phyloP scores from a whole-genome alignment of 1,139 yeast species.

The Candida buenavistaensis region DNA sequence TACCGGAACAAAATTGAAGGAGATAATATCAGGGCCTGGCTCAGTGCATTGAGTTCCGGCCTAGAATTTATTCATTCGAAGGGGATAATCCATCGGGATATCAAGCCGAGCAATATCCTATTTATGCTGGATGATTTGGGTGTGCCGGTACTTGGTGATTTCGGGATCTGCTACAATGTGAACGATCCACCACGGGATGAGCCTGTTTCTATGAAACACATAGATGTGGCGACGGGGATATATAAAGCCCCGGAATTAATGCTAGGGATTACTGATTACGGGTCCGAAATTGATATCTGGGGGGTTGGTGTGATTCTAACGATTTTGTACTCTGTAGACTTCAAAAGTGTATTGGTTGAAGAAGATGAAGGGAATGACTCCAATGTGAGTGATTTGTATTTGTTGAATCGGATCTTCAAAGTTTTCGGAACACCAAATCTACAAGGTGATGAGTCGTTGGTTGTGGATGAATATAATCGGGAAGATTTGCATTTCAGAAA shows the following conservation, averaged over 20 bases:
- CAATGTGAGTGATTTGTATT: slow-evolving; percentile 57
- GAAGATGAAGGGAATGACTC: slow-evolving; percentile 24
- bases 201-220: slow-evolving; percentile 45
- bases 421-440: slow-evolving; percentile 69
- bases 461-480: slow-evolving; percentile 39
- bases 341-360: slow-evolving; percentile 37
- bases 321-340: slow-evolving; percentile 52
- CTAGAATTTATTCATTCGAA: slow-evolving; percentile 33
- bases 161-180: slow-evolving; percentile 65
- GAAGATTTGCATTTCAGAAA: slow-evolving; percentile 33
- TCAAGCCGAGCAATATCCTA: slow-evolving; percentile 79
- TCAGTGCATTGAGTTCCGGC: slow-evolving; percentile 21
- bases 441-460: slow-evolving; percentile 20
- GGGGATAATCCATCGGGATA: slow-evolving; percentile 83
- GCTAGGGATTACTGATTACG: slow-evolving; percentile 65
- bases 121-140: slow-evolving; percentile 32
- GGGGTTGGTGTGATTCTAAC: slow-evolving; percentile 68
- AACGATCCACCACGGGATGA: slow-evolving; percentile 37
- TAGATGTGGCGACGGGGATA: slow-evolving; percentile 74
- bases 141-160: slow-evolving; percentile 63
- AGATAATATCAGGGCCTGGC: slow-evolving; percentile 17
- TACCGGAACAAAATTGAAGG: slow-evolving; percentile 9
- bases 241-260: slow-evolving; percentile 87
- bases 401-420: slow-evolving; percentile 61
- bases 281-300: slow-evolving; percentile 77